Evolutionary conservation across 805 yeast species (phyloP).

Genomic region (Ogataea dorogensis): DNA sequence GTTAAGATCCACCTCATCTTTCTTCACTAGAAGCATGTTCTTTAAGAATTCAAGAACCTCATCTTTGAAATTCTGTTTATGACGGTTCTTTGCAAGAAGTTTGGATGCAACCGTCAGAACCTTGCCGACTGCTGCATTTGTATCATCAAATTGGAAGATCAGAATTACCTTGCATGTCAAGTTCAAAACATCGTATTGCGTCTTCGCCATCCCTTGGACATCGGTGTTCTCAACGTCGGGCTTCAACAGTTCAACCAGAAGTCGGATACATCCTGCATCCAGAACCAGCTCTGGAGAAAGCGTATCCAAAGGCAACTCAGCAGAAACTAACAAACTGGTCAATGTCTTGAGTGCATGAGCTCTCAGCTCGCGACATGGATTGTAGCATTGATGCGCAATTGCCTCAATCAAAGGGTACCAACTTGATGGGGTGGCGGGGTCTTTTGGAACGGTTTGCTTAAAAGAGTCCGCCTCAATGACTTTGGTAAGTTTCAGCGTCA

Average conservation of each 20-base stretch:
- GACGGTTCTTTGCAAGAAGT: constrained; percentile 23
- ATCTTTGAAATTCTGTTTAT: constrained; percentile 29
- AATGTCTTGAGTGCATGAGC: constrained; percentile 61
- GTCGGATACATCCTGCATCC: constrained; percentile 73
- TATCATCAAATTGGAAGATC: constrained; percentile 29
- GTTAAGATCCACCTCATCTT: constrained; percentile 25
- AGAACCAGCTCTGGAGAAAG: constrained; percentile 55
- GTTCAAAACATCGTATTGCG: constrained; percentile 66
- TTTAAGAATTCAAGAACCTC: constrained; percentile 34
- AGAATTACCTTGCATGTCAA: constrained; percentile 57
- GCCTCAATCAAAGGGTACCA: constrained; percentile 74
- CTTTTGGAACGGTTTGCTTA: constrained; percentile 30
- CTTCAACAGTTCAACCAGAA: constrained; percentile 62
- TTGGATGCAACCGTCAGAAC: constrained; percentile 29
- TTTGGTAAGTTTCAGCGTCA: constrained; percentile 53
- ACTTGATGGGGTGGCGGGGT: constrained; percentile 30
- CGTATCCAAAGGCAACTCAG: constrained; percentile 35
- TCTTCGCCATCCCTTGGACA: constrained; percentile 56
- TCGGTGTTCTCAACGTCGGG: constrained; percentile 65
- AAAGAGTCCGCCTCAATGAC: constrained; percentile 36
- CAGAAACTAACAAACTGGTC: constrained; percentile 48
- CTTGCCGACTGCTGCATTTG: constrained; percentile 27
- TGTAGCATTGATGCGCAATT: constrained; percentile 82
- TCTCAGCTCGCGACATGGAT: constrained; percentile 80
- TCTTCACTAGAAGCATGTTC: constrained; percentile 33